These are phyloP conservation scores for Arthrobotrys megalospora DNA, from an alignment of 2,329 filamentous ascomycete species.

Conservation along the genomic window DNA sequence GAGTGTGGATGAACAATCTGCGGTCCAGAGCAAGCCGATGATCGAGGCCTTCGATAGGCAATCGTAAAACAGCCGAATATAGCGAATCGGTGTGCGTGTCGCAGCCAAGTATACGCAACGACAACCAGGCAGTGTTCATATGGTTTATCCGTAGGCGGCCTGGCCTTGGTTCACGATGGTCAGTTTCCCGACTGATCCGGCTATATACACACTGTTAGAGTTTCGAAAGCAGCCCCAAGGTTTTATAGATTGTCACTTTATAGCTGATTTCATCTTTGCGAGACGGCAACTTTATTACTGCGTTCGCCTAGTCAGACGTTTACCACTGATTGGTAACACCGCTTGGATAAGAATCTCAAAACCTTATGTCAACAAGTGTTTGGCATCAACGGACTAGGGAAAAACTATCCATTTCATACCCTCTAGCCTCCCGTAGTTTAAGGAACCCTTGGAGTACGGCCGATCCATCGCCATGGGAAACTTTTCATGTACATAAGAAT, in stretches of 20 bases:
- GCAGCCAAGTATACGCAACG: slow-evolving; percentile 32
- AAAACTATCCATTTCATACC: neutral
- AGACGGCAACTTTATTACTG: slow-evolving; percentile 52
- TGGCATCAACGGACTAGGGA: slow-evolving; percentile 3
- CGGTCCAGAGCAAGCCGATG: slow-evolving; percentile 12
- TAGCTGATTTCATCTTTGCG: slow-evolving; percentile 48
- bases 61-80: slow-evolving; percentile 46
- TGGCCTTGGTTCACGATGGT: slow-evolving; percentile 30
- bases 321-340: slow-evolving; percentile 18
- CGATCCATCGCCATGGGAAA: slow-evolving; percentile 37
- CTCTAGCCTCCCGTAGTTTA: neutral
- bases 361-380: slow-evolving; percentile 7
- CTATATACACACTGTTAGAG: slow-evolving; percentile 5
- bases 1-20: slow-evolving; percentile 21
- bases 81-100: slow-evolving; percentile 12
- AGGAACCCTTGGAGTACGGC: slow-evolving; percentile 18
- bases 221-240: slow-evolving; percentile 25
- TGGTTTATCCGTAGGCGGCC: slow-evolving; percentile 4
- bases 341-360: neutral
- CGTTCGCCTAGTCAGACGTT: slow-evolving; percentile 33
- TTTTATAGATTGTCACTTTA: slow-evolving; percentile 19
- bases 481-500: slow-evolving; percentile 24
- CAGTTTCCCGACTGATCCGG: slow-evolving; percentile 57
- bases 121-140: slow-evolving; percentile 22
- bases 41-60: slow-evolving; percentile 44